Evolutionary conservation across 495 filamentous ascomycete genomes (phyloP).

Genomic region (Penicillium goetzii): DNA sequence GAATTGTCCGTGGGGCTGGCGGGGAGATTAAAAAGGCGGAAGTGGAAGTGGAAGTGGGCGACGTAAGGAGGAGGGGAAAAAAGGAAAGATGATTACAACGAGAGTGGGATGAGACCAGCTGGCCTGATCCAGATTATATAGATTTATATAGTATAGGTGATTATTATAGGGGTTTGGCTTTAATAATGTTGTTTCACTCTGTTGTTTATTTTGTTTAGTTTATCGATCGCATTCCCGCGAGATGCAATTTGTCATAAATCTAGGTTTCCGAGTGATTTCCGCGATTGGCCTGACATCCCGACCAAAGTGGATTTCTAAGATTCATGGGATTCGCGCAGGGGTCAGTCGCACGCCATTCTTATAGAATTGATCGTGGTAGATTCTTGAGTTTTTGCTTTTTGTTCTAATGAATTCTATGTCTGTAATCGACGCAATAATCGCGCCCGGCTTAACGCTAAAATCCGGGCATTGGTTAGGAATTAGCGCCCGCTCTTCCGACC

Average conservation of each 20-base stretch:
- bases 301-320: neutral
- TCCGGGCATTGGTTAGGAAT: too few relatives aligned
- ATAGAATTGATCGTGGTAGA: constrained; percentile 45
- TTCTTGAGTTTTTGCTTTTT: neutral
- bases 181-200: neutral
- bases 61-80: neutral
- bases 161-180: neutral
- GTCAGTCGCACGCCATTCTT: constrained; percentile 36
- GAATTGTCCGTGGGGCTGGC: constrained; percentile 12
- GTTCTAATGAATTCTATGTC: neutral
- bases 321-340: constrained; percentile 9
- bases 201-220: neutral
- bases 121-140: neutral
- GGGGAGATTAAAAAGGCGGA: constrained; percentile 11
- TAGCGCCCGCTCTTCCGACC: too few relatives aligned
- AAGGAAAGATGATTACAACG: neutral
- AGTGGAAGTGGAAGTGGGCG: neutral
- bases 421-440: neutral
- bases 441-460: constrained; percentile 33
- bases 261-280: constrained; percentile 22
- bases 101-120: constrained; percentile 2
- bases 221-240: constrained; percentile 1
- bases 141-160: neutral
- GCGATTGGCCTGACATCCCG: constrained; percentile 21
- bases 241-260: constrained; percentile 8